Percentiles rank a stretch among this genome's conserved stretches.
Conservation (phyloP, 148 eudicot species). For the Oxyria digyna region DNA sequence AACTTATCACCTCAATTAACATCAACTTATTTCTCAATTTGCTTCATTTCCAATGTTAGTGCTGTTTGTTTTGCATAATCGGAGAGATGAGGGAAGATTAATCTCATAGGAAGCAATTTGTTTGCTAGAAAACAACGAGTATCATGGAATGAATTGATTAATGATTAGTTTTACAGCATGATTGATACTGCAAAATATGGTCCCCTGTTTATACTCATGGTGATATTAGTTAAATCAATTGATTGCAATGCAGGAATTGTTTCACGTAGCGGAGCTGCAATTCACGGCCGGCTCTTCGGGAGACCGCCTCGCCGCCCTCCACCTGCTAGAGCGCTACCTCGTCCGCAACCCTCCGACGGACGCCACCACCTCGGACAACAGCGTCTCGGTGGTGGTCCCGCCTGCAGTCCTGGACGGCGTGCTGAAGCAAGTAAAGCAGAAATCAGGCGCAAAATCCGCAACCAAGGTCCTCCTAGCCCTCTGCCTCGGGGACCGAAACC, state of each 20-base stretch:
- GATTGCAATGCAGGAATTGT: constrained; percentile 46
- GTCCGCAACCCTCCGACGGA: constrained; percentile 40
- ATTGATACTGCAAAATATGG: no score
- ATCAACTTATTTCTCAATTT: no score
- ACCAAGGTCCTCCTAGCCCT: constrained; percentile 66
- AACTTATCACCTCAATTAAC: neutral
- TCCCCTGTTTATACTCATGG: no score
- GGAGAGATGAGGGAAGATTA: no score
- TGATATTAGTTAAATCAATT: no score
- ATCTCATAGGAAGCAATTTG: no score
- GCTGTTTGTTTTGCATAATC: no score
- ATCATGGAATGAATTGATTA: no score
- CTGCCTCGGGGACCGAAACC: constrained; percentile 50
- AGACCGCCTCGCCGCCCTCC: constrained; percentile 40
- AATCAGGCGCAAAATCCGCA: constrained; percentile 34
- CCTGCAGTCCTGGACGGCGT: constrained; percentile 45
- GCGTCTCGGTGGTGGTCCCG: constrained; percentile 29
- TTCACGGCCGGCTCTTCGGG: constrained; percentile 38
- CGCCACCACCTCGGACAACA: neutral
- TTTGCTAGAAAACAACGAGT: no score
- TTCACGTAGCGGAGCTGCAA: constrained; percentile 59
- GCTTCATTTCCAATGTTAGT: no score
- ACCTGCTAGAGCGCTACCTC: constrained; percentile 50
- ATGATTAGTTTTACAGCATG: no score
- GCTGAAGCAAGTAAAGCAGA: constrained; percentile 26